Evolutionary conservation across 1,139 yeast species (phyloP), one percentile per base, ranked within the genome.

Genomic region (Pichia terricola): DNA sequence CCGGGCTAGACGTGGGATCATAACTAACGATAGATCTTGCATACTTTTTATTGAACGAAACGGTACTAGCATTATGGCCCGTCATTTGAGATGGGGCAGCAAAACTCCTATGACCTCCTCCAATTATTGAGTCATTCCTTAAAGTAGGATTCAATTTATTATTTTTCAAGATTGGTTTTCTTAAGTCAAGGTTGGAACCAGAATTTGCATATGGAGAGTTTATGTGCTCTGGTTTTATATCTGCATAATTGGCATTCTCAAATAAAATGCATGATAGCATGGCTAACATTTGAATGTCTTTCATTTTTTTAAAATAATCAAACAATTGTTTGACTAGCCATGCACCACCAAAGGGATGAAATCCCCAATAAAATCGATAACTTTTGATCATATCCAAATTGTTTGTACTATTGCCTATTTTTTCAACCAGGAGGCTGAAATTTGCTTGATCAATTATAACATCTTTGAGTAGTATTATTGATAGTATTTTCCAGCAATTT

Each of bases 281-380:
- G 1, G 95, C 96, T 26, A 91, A 67, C 95, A 89, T 87, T 60
- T 89, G 97, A 26, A 86, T 66, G 55, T 89, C 83, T 3, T 80
- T 79, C 41, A 68, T 61, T 37, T 56, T 63, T 54, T 82, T 94
- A 56, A 81, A 88, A 53, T 81, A 80, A 1, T 64, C 60, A 57
- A 89, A 69, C 40, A 88, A 66, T 50, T 79, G 77, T 35, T 70
- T 70, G 0, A 87, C 68, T n/a, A 87, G 65, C 83, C 91, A 80
- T 4, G 71, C 58, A n/a, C 79, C 74, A 0, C 96, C 95, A 60
- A 82, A 75, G 0, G 94, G 91, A 60, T 86, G 95, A 4, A 74
- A 65, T 0, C 89, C 91, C 96, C 96, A 88, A 50, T 70, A 74
- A 49, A 77, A 75, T 16, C 59, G 41, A 34, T 48, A 51, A 38